Conservation (phyloP, 2,329 filamentous ascomycete genomes). For the Venturia effusa region DNA sequence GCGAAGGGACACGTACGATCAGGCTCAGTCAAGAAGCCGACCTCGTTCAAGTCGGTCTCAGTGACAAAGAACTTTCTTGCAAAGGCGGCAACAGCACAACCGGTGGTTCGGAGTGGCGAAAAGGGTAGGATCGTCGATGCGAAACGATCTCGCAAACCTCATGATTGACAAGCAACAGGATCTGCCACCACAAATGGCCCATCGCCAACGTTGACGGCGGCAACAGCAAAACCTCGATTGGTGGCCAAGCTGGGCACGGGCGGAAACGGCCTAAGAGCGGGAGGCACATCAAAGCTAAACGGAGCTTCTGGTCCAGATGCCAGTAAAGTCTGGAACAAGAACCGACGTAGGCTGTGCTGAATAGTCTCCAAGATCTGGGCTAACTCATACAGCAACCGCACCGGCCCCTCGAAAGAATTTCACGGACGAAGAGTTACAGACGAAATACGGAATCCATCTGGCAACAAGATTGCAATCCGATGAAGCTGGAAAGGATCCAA, state of each 20-base stretch:
- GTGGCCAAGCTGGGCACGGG: conserved; percentile 63
- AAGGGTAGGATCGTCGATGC: conserved; percentile 37
- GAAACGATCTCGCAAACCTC: neutral
- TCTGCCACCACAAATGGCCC: conserved; percentile 12
- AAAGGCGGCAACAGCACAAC: conserved; percentile 48
- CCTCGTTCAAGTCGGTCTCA: conserved; percentile 74
- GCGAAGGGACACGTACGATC: conserved; percentile 45
- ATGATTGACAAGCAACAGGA: conserved; percentile 1
- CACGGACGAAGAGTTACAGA: conserved; percentile 73
- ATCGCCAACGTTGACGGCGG: conserved; percentile 30
- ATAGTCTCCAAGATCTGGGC: neutral
- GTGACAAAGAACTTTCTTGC: conserved; percentile 80
- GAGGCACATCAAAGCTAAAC: conserved; percentile 44
- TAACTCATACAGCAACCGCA: conserved; percentile 30
- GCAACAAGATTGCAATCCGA: conserved; percentile 68
- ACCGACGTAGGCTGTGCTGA: conserved; percentile 53
- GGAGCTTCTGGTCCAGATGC: conserved; percentile 56
- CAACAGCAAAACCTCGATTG: conserved; percentile 55
- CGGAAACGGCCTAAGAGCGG: conserved; percentile 38
- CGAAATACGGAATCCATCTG: conserved; percentile 79
- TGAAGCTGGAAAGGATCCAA: conserved; percentile 60
- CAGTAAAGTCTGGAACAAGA: conserved; percentile 80
- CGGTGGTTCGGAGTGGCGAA: conserved; percentile 41
- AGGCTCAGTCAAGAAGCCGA: conserved; percentile 57
- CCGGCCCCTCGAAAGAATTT: conserved; percentile 64